Conservation (phyloP, 2,329 filamentous ascomycete species). For the Cordyceps cateniannulata region DNA sequence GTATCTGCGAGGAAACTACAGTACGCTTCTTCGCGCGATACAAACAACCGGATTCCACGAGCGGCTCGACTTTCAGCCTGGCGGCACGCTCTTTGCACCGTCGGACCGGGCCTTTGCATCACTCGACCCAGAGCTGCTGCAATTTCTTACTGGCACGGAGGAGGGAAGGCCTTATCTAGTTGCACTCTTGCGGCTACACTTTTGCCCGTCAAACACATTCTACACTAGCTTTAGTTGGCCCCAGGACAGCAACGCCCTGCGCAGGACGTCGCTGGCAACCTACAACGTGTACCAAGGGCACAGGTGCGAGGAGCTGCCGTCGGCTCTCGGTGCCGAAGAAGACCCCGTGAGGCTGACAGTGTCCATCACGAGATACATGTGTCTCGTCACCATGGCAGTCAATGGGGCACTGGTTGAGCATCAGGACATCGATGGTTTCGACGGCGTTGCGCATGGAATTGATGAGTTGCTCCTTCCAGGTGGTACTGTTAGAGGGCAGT, state of each 20-base stretch:
- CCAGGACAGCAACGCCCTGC: not conserved
- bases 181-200: not conserved
- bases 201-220: not conserved
- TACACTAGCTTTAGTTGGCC: slow-evolving; percentile 9
- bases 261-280: not conserved
- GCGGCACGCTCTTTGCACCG: slow-evolving; percentile 8
- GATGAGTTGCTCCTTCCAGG: not conserved
- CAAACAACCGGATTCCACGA: not conserved
- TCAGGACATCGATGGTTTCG: not conserved
- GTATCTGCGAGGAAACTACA: not conserved
- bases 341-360: not conserved
- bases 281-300: not conserved
- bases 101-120: slow-evolving; percentile 3
- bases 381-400: not conserved
- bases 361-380: not conserved
- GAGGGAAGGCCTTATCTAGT: not conserved
- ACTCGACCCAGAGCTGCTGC: not conserved
- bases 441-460: not conserved
- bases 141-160: not conserved
- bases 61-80: not conserved
- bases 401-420: not conserved
- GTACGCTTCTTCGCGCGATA: not conserved
- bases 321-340: not conserved
- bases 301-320: not conserved
- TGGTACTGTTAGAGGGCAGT: not conserved